Evolutionary conservation across 139 green algal genomes (phyloP).

Genomic region (Chloropicon primus): DNA sequence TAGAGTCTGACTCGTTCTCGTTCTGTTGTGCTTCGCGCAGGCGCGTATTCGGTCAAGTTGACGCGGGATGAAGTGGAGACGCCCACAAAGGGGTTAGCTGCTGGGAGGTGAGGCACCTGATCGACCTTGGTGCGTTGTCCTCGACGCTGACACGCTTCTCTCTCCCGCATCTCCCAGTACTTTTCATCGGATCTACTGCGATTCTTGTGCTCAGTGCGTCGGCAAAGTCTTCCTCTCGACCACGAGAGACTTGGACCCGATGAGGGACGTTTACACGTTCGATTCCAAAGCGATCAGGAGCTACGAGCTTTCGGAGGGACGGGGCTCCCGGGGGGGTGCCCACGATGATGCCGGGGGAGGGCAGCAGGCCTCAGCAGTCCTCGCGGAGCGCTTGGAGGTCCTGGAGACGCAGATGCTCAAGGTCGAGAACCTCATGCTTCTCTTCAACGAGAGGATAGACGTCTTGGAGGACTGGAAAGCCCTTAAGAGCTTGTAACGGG

Average conservation of each 20-base stretch:
- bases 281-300: not conserved
- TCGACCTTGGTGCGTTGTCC: too few relatives aligned
- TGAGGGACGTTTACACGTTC: not conserved
- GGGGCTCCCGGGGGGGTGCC: too few relatives aligned
- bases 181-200: not conserved
- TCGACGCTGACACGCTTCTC: too few relatives aligned
- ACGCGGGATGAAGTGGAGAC: not conserved
- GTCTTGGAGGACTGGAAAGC: not conserved
- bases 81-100: not conserved
- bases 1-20: not conserved
- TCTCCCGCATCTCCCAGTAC: not conserved
- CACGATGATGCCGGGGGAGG: too few relatives aligned
- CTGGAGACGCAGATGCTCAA: not conserved
- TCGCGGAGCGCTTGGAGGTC: not conserved
- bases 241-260: not conserved
- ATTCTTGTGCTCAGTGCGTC: not conserved
- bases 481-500: not conserved
- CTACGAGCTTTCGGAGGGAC: not conserved
- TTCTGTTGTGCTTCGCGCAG: not conserved
- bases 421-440: not conserved
- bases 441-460: not conserved
- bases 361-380: not conserved
- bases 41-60: not conserved
- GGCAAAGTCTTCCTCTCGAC: not conserved
- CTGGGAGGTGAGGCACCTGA: not conserved